These are phyloP conservation scores for Ceratobasidium sp. DNA, from an alignment of 1,284 basidiomycete species.

Conservation along the genomic window DNA sequence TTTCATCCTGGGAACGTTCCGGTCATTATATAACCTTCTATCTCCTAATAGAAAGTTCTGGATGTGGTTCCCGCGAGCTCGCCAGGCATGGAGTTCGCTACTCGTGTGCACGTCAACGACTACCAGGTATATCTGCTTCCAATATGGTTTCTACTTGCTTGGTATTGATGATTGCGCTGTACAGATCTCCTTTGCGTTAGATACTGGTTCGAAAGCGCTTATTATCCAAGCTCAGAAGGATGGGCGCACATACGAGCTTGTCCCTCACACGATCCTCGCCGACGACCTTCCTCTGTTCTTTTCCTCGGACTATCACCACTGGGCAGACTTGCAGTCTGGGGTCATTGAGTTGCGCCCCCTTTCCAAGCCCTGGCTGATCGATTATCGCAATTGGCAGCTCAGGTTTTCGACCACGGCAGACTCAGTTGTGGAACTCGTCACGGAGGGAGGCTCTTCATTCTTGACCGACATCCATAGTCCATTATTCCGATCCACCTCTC, in stretches of 20 bases:
- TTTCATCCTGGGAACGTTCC: neutral
- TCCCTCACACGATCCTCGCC: neutral
- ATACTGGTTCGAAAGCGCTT: neutral
- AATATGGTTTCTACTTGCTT: neutral
- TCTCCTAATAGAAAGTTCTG: slow-evolving; percentile 8
- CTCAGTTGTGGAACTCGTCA: neutral
- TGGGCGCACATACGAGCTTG: neutral
- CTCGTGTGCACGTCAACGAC: neutral
- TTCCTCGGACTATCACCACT: slow-evolving; percentile 23
- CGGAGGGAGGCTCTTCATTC: neutral
- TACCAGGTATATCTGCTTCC: slow-evolving; percentile 8
- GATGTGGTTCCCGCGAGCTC: slow-evolving; percentile 21
- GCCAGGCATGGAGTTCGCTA: slow-evolving; percentile 3
- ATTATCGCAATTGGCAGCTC: neutral
- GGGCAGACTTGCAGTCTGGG: neutral
- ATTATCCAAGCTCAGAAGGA: slow-evolving; percentile 8
- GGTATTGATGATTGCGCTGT: no score
- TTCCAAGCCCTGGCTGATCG: neutral
- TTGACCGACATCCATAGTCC: slow-evolving; percentile 1
- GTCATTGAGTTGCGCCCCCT: slow-evolving; percentile 23
- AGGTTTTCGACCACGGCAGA: neutral
- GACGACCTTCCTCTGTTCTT: slow-evolving; percentile 20
- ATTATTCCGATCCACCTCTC: neutral
- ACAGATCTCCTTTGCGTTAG: slow-evolving; percentile 21
- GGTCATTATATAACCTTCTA: slow-evolving; percentile 53